Conservation (phyloP, 257 asterid genomes). For the Petunia secreta region DNA sequence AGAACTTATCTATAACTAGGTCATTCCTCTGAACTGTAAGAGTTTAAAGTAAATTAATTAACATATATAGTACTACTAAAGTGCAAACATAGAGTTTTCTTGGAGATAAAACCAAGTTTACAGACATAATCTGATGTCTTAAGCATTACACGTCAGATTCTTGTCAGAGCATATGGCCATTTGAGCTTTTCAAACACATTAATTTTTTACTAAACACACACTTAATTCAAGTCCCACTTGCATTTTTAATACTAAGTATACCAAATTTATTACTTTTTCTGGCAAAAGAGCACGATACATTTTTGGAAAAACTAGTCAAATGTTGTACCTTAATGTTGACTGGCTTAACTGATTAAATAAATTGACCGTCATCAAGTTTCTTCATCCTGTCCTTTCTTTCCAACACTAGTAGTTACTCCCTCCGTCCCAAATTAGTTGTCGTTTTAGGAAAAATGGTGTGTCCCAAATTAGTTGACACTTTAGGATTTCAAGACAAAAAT, state of each 20-base stretch:
- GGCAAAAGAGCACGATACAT: constrained; percentile 28
- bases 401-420: background rate
- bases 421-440: too few relatives aligned
- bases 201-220: background rate
- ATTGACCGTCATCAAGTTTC: constrained; percentile 42
- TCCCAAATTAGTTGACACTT: too few relatives aligned
- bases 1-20: background rate
- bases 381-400: constrained; percentile 34
- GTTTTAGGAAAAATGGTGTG: too few relatives aligned
- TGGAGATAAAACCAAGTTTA: constrained; percentile 21
- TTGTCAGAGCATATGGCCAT: constrained; percentile 17
- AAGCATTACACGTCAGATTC: constrained; percentile 31
- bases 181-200: constrained; percentile 8
- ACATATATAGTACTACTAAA: background rate
- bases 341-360: constrained; percentile 31
- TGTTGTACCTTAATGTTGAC: constrained; percentile 37
- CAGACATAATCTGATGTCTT: constrained; percentile 39
- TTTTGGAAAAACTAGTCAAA: constrained; percentile 38
- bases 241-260: constrained; percentile 19
- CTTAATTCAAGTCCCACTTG: constrained; percentile 43
- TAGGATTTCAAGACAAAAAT: too few relatives aligned
- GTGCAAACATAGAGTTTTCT: constrained; percentile 22
- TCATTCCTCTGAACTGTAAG: background rate
- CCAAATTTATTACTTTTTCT: constrained; percentile 25
- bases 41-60: constrained; percentile 7